Percentiles rank a stretch among this genome's conserved stretches.
Evolutionary conservation across 2,329 filamentous ascomycete genomes (phyloP).

Genomic region (Cryphonectria naterciae): DNA sequence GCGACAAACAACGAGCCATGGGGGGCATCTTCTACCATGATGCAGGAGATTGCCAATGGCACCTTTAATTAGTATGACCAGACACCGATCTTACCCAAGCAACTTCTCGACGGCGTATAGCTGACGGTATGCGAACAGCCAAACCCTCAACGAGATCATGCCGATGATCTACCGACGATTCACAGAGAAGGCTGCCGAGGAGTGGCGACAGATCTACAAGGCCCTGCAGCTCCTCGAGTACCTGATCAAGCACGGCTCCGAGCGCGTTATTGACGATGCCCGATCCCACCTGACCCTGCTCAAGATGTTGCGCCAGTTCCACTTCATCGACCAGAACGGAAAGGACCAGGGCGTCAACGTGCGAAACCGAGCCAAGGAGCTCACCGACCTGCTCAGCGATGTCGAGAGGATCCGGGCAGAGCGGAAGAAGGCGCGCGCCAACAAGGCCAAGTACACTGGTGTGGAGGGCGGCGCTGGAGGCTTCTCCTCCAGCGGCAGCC

Average conservation of each 20-base stretch:
- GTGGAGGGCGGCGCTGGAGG: constrained; percentile 80
- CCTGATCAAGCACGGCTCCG: constrained; percentile 96
- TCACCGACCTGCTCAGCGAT: constrained; percentile 90
- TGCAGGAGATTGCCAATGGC: constrained; percentile 98
- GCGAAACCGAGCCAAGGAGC: constrained; percentile 92
- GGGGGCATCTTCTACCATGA: constrained; percentile 80
- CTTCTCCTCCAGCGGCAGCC: constrained; percentile 53
- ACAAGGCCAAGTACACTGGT: constrained; percentile 93
- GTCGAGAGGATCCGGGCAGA: constrained; percentile 83
- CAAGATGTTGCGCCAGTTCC: constrained; percentile 98
- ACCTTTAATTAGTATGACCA: constrained; percentile 92
- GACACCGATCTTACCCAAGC: not conserved
- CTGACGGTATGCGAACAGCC: constrained; percentile 55
- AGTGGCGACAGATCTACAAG: constrained; percentile 99
- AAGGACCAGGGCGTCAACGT: constrained; percentile 99
- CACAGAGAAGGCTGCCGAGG: constrained; percentile 96
- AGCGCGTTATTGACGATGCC: constrained; percentile 95
- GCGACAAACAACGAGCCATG: constrained; percentile 99
- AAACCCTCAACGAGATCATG: constrained; percentile 99
- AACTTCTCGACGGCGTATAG: not conserved
- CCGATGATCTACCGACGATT: constrained; percentile 99
- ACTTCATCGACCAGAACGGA: constrained; percentile 93
- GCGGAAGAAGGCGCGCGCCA: constrained; percentile 86
- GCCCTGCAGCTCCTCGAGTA: constrained; percentile 92
- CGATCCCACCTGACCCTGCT: constrained; percentile 91